These are phyloP conservation scores for Penicillium sp. DNA, from an alignment of 2,329 filamentous ascomycete genomes.

Conservation along the genomic window DNA sequence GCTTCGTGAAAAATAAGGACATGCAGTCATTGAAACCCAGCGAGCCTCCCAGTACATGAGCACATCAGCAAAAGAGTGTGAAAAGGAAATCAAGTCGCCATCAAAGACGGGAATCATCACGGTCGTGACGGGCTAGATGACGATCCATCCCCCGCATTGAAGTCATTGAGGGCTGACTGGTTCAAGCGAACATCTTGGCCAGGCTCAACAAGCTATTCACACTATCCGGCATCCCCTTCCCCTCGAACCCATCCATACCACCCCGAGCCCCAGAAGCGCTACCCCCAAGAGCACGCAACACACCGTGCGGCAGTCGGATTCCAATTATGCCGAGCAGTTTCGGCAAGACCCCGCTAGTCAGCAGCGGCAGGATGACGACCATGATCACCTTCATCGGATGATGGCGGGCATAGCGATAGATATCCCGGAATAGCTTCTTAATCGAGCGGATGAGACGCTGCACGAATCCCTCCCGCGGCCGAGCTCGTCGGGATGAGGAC, in stretches of 20 bases:
- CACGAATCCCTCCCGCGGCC: conserved; percentile 72
- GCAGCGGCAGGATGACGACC: conserved; percentile 77
- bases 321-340: conserved; percentile 74
- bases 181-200: conserved; percentile 36
- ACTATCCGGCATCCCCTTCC: conserved; percentile 30
- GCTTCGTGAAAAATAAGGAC: neutral
- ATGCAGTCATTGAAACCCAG: conserved; percentile 8
- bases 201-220: conserved; percentile 31
- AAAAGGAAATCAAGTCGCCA: conserved; percentile 9
- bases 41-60: conserved; percentile 14
- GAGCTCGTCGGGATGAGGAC: conserved; percentile 69
- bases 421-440: conserved; percentile 70
- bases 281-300: conserved; percentile 43
- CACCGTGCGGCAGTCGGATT: conserved; percentile 61
- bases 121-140: conserved; percentile 17
- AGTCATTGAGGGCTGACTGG: neutral
- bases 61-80: conserved; percentile 2
- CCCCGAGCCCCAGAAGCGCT: conserved; percentile 23
- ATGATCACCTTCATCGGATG: conserved; percentile 85
- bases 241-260: conserved; percentile 11
- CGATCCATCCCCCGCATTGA: no score
- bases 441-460: conserved; percentile 67
- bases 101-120: conserved; percentile 17
- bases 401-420: conserved; percentile 71
- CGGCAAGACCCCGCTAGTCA: conserved; percentile 75